Conservation (phyloP, 2,329 filamentous ascomycete genomes). For the Raffaelea albimanens region DNA sequence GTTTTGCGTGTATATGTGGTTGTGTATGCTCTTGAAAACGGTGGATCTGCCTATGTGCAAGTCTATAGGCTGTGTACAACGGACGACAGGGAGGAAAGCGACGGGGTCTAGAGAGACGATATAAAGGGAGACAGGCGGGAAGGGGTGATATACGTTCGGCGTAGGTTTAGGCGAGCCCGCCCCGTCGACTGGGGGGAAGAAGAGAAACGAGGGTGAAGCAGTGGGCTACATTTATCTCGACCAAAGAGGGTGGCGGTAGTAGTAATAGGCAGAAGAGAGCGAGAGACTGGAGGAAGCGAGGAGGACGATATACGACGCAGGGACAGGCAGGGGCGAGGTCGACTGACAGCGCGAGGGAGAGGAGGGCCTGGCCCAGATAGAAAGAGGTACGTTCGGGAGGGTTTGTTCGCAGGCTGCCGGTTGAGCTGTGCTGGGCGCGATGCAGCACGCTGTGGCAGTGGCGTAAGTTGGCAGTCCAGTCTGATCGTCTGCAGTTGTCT, state of each 20-base stretch:
- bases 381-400: too few species aligned
- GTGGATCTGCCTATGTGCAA: not conserved
- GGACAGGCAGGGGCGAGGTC: too few species aligned
- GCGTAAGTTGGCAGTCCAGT: too few species aligned
- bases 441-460: too few species aligned
- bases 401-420: too few species aligned
- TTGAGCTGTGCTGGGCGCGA: too few species aligned
- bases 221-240: constrained; percentile 10
- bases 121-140: not conserved
- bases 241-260: not conserved
- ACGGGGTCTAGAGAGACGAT: not conserved
- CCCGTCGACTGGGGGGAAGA: constrained; percentile 5
- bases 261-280: not conserved
- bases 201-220: not conserved
- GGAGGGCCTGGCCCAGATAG: too few species aligned
- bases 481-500: too few species aligned
- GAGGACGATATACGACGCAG: too few species aligned
- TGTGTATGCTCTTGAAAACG: not conserved
- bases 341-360: too few species aligned
- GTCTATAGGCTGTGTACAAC: not conserved
- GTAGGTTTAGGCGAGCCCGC: constrained; percentile 6
- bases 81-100: not conserved
- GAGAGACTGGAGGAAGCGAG: not conserved
- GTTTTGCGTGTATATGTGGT: not conserved
- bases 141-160: not conserved